Evolutionary conservation across 2,329 filamentous ascomycete genomes (phyloP), one percentile per base, ranked within the genome.

Genomic region (Chrysosphaeria jannelii): DNA sequence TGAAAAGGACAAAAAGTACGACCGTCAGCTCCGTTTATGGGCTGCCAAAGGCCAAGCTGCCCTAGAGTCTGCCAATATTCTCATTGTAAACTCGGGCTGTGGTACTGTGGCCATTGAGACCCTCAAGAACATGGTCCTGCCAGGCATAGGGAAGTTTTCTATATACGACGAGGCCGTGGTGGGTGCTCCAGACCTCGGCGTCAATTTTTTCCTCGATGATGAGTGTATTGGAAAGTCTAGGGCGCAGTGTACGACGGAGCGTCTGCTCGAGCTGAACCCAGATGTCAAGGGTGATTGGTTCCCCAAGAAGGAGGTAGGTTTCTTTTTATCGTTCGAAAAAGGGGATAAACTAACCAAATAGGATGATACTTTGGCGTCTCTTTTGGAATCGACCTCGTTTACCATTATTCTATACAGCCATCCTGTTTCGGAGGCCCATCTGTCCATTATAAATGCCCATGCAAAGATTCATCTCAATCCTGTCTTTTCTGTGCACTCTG

Each of bases 141-240:
- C 85, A 43, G 25, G 42, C 4, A 71, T 93, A 35, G 88, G 85
- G 6, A 61, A 64, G 13, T 97, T 91, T 41, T 88, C 75, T 1
- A 89, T 97, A 30, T 68, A 71, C 24, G 85, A 97, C 36, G 64
- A 70, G 5, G 59, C 64, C 2, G 42, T 56, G 3, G 79, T 97
- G n/a, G 52, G 50, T 1, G 68, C 89, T 33, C 53, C 64, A 20
- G 85, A 97, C 36, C 50, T 97, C 19, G 85, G 88, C 4, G 69
- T 91, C 30, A 97, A 97, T 46, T 97, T 97, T 53, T 97, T 97
- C 37, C 52, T 97, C 1, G 75, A 90, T 29, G 64, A 85, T 34
- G 50, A 54, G 23, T 69, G 64, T 31, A 41, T 89, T 18, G 79
- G 78, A 25, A 66, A 65, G 36, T 64, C 64, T 13, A 64, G 85